Percentiles rank a stretch among this genome's conserved stretches.
phyloP scores from a whole-genome alignment of 768 basidiomycete genomes.

The Podaxis sp. region DNA sequence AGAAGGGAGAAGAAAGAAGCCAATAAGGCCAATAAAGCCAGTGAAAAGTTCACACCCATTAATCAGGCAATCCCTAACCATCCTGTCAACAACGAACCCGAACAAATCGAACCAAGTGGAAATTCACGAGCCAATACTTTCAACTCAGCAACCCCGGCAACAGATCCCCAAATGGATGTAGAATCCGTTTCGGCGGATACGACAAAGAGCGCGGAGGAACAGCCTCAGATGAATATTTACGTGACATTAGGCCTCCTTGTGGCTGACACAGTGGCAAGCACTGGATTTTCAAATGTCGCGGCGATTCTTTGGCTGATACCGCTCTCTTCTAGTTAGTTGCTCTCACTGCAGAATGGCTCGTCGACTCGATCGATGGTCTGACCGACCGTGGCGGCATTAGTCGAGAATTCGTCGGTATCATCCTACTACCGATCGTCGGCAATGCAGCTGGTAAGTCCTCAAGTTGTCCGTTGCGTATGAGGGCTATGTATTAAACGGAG shows the following conservation, averaged over 20 bases:
- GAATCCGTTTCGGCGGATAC: conserved; percentile 12
- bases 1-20: conserved; percentile 22
- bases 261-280: conserved; percentile 62
- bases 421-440: conserved; percentile 87
- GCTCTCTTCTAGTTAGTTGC: conserved; percentile 47
- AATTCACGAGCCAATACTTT: background rate
- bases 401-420: conserved; percentile 82
- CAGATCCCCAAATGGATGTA: background rate
- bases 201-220: conserved; percentile 43
- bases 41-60: conserved; percentile 7
- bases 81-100: background rate
- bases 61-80: background rate
- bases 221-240: conserved; percentile 52
- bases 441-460: conserved; percentile 68
- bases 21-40: conserved; percentile 4
- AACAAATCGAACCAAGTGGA: background rate
- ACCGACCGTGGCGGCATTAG: conserved; percentile 54
- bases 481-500: conserved; percentile 12
- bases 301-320: conserved; percentile 21
- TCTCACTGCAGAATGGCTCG: conserved; percentile 68
- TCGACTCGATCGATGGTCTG: conserved; percentile 79
- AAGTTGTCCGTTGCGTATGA: background rate
- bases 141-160: background rate
- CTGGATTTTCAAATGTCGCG: conserved; percentile 22
- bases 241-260: conserved; percentile 54